Conservation (phyloP, 2,329 filamentous ascomycete species). For the Cadophora malorum region DNA sequence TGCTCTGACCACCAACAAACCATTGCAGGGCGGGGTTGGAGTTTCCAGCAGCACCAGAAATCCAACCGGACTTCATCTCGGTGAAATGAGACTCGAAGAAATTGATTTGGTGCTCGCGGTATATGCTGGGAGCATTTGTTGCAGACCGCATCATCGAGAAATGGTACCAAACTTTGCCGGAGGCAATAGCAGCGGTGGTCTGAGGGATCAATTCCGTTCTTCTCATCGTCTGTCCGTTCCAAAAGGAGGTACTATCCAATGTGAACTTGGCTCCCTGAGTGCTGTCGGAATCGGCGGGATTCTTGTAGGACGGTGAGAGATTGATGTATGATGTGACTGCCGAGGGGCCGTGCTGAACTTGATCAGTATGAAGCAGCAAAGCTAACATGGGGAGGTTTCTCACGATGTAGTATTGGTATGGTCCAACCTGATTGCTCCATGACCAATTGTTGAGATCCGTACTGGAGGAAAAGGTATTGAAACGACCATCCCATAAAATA, state of each 20-base stretch:
- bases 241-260: constrained; percentile 67
- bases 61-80: constrained; percentile 73
- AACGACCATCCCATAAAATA: constrained; percentile 69
- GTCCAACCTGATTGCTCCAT: constrained; percentile 71
- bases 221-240: constrained; percentile 76
- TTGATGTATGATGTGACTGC: constrained; percentile 48
- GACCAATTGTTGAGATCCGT: constrained; percentile 66
- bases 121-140: constrained; percentile 64
- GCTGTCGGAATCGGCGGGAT: constrained; percentile 61
- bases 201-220: constrained; percentile 77
- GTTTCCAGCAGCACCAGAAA: constrained; percentile 54
- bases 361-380: constrained; percentile 19
- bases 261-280: constrained; percentile 72
- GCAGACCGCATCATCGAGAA: constrained; percentile 68
- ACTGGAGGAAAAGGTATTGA: constrained; percentile 63
- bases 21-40: constrained; percentile 65
- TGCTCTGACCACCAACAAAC: constrained; percentile 63
- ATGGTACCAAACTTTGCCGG: constrained; percentile 72
- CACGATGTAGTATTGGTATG: constrained; percentile 76
- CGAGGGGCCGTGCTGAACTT: constrained; percentile 60
- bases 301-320: constrained; percentile 56
- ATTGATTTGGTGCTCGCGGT: constrained; percentile 70
- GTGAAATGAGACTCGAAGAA: constrained; percentile 76
- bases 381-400: constrained; percentile 2
- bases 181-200: constrained; percentile 67